Evolutionary conservation across 805 yeast species (phyloP), one percentile per base, ranked within the genome.

Genomic region (Kodamaea hsintzibuensis): DNA sequence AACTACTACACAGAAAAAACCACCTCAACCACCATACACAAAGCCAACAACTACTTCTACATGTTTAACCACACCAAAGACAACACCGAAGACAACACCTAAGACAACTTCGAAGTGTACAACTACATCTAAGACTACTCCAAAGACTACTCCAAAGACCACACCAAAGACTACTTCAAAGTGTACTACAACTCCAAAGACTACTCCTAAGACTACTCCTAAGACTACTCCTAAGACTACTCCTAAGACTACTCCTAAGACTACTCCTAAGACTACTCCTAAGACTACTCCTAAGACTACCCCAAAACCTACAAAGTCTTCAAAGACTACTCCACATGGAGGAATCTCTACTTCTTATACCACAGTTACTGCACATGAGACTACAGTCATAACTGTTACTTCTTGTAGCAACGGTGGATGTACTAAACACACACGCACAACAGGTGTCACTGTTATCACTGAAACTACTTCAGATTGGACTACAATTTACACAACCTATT

Each of bases 401-500:
- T 33, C 52, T 6, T 42, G 52, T 19, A 18, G 43, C n/a, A 18
- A 35, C 3, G 33, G 25, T 22, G 42, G 42, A n/a, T 42, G 48
- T 19, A 8, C 8, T 7, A 42, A 49, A 2, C 35, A 27, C 7
- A 38, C 50, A 13, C 37, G 22, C 10, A 12, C 42, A 2, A 55
- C 58, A 30, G 56, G 56, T 42, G 35, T 53, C 10, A 46, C 58
- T 27, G 48, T 54, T n/a, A 44, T 54, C 9, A 61, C 62, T 6
- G 47, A 42, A 7, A 59, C 60, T 6, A 47, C 42, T 18, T 38
- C 49, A 2, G 54, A 52, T 2, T 45, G 30, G 4, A 50, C 51
- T 17, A 55, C 59, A 2, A 40, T 46, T 14, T 59, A 55, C 52
- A 60, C 62, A 8, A 61, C 64, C 4, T 59, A 53, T 54, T 61